These are phyloP conservation scores for Fraxinus anomala DNA, from an alignment of 257 asterid genomes.

Conservation along the genomic window DNA sequence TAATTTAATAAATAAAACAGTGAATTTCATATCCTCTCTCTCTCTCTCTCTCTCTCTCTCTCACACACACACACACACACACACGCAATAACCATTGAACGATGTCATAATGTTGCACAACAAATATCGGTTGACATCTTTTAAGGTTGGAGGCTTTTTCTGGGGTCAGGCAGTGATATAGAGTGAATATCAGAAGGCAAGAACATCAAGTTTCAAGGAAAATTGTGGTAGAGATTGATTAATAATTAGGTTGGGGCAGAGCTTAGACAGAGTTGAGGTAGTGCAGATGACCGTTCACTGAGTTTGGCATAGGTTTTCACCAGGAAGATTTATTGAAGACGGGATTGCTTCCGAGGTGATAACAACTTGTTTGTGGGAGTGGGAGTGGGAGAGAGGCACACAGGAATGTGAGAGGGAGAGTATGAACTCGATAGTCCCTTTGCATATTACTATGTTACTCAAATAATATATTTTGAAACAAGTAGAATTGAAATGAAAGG, in stretches of 20 bases:
- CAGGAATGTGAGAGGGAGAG: background rate
- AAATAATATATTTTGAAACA: too few relatives aligned
- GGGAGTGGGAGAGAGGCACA: background rate
- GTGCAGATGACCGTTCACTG: background rate
- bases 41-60: too few relatives aligned
- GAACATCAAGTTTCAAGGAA: background rate
- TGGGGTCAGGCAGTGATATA: background rate
- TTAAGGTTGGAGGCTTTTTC: background rate
- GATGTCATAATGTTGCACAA: background rate
- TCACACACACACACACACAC: background rate
- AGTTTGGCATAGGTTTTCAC: background rate
- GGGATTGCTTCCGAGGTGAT: background rate
- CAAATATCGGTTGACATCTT: background rate
- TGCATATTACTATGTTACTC: background rate
- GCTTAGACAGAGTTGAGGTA: background rate
- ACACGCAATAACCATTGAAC: background rate
- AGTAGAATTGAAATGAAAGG: background rate
- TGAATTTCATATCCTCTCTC: too few relatives aligned
- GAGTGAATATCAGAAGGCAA: background rate
- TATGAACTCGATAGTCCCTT: background rate
- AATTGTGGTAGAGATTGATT: background rate
- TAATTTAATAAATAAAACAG: too few relatives aligned
- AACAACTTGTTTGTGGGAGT: background rate
- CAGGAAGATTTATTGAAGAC: background rate
- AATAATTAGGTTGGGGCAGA: background rate